Base-by-base conservation (phyloP, 345 rosid genomes). In the Aethionema arabicum region DNA sequence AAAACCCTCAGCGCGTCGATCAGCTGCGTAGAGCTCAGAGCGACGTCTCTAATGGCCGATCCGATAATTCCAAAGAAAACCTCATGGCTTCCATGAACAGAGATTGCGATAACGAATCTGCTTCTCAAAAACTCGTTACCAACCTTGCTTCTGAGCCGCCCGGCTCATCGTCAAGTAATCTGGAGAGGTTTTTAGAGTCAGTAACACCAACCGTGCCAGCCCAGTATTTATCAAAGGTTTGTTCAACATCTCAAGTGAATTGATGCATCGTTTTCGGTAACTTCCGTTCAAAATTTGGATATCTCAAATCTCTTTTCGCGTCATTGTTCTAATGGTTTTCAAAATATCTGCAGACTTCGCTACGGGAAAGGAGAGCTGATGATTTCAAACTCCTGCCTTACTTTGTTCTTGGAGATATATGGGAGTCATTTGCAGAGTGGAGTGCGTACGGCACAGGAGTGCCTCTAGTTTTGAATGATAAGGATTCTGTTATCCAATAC, bases 371-470 rank as follows among this genome's bases (percentile, higher is more conserved):
- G 72, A 69, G 52, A 72, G 76, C 78, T 0, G 61, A 68, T 59
- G 79, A 74, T 49, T 33, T 12, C 52, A 78, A 83, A 27, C 52
- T 54, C 49, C 74, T 73, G 48, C 70, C 66, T 38, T 85, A 81
- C 55, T 87, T 85, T 75, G 74, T 81, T 47, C 81, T 87, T 49
- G 91, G 83, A 3, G 89, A 87, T 85, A 67, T 87, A 9, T 87
- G 95, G 91, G 91, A 87, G 63, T 81, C 88, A 3, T 87, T 85
- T 32, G 74, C 76, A 35, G 91, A 87, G 79, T 85, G 91, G 82
- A 87, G 91, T 77, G 95, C 89, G 6, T 85, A 85, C 67, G 91
- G 95, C n/a, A 80, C 77, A 11, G 91, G 91, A 33, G 85, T 87
- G 65, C 91, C 91, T 8, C 78, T 87, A 13, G 14, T 77, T 49